phyloP scores from a whole-genome alignment of 768 basidiomycete species.

The Naganishia kalamii region DNA sequence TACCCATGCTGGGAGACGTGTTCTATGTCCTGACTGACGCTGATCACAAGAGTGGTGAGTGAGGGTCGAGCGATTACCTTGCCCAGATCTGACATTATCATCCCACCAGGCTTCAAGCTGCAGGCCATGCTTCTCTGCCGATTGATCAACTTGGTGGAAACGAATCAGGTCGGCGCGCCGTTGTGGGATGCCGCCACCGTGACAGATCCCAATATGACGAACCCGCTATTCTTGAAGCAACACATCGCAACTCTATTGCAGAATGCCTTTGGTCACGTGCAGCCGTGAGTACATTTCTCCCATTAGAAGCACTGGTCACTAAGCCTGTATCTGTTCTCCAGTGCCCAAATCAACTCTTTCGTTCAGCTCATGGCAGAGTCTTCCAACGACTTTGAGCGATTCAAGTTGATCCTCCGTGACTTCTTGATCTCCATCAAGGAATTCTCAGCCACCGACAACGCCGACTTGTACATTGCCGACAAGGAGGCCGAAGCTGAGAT shows the following conservation, averaged over 20 bases:
- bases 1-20: slow-evolving; percentile 86
- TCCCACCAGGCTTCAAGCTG: slow-evolving; percentile 69
- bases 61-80: background rate
- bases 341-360: slow-evolving; percentile 48
- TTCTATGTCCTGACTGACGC: slow-evolving; percentile 97
- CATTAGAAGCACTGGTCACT: background rate
- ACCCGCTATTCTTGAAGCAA: slow-evolving; percentile 71
- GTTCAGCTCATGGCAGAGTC: slow-evolving; percentile 48
- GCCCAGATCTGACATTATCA: background rate
- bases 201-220: slow-evolving; percentile 63
- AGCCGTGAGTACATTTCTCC: slow-evolving; percentile 55
- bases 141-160: slow-evolving; percentile 86
- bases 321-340: slow-evolving; percentile 10
- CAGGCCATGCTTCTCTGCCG: slow-evolving; percentile 87
- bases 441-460: slow-evolving; percentile 79
- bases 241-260: slow-evolving; percentile 80
- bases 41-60: slow-evolving; percentile 83
- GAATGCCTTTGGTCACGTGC: slow-evolving; percentile 86
- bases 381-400: slow-evolving; percentile 50
- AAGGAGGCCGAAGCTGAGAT: slow-evolving; percentile 76
- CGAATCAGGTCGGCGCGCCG: slow-evolving; percentile 69
- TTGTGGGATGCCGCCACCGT: slow-evolving; percentile 70
- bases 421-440: slow-evolving; percentile 98
- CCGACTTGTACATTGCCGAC: slow-evolving; percentile 88
- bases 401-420: slow-evolving; percentile 85